Evolutionary conservation across 2,329 filamentous ascomycete genomes (phyloP), one percentile per base, ranked within the genome.

Genomic region (Magnaporthiopsis rhizophila): DNA sequence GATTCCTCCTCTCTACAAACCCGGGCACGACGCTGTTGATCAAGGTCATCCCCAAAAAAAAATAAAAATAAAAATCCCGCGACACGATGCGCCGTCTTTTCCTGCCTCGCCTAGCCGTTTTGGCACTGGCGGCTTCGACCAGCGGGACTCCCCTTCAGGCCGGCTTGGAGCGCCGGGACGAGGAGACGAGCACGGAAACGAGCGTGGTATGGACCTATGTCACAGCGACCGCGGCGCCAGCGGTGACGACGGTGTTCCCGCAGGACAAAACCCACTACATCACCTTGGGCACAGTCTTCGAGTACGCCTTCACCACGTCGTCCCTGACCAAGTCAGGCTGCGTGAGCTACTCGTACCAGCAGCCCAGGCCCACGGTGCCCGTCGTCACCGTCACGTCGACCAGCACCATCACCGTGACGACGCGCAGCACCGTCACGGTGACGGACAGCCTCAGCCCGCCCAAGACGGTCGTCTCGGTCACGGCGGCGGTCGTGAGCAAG

Each of bases 291-390:
- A 32, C 36, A 7, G 38, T 32, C 3, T 24, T 38, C 34, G 61
- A 56, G 61, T 62, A 62, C 38, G 38, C 61, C 38, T 62, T 62
- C 38, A 62, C 61, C 18, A n/a, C 45, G 24, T 56, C 28, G 18
- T 62, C 61, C 21, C 13, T 53, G 28, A 32, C 8, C 45, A 62
- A 24, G 18, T 56, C 61, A 11, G 36, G 36, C 45, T 62, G 61
- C 61, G 61, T 62, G 13, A 62, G 26, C 26, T 62, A 50, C 61
- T 56, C 61, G 24, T 28, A 53, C 26, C n/a, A 34, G 26, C 53
- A 57, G 21, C 61, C 61, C 4, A 5, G 7, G 45, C 45, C 45
- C 21, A 24, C 18, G 18, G 45, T 9, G 45, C 45, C 45, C 45
- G 45, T 53, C 45, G 45, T 53, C 45, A 53, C 45, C 45, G 45